Evolutionary conservation across 768 basidiomycete species (phyloP).

Genomic region (Pleurotus giganteus): DNA sequence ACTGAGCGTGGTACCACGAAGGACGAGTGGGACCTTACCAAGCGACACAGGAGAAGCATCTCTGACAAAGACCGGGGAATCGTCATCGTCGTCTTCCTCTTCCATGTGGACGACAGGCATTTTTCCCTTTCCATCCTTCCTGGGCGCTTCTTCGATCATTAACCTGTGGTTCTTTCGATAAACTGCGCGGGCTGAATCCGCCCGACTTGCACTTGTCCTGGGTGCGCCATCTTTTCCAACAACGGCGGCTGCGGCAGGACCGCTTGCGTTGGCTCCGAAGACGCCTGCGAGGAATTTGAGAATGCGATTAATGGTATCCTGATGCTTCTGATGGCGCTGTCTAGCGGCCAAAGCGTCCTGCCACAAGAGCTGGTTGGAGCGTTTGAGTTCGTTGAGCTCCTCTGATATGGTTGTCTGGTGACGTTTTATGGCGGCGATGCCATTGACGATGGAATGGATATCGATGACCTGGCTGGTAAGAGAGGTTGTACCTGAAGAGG

Average conservation of each 20-base stretch:
- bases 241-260: constrained; percentile 43
- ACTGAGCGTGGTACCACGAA: constrained; percentile 5
- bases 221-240: constrained; percentile 28
- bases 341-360: constrained; percentile 80
- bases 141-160: constrained; percentile 61
- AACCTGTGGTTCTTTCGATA: constrained; percentile 53
- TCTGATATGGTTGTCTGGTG: constrained; percentile 91
- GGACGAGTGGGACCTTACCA: constrained; percentile 21
- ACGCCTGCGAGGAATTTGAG: constrained; percentile 93
- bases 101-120: constrained; percentile 32
- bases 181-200: constrained; percentile 36
- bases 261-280: constrained; percentile 44
- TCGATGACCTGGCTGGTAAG: constrained; percentile 62
- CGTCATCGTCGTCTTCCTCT: constrained; percentile 37
- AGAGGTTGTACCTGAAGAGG: constrained; percentile 18
- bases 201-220: constrained; percentile 28
- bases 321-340: constrained; percentile 84
- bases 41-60: constrained; percentile 17
- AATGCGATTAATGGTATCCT: constrained; percentile 95
- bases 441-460: constrained; percentile 73
- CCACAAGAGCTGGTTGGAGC: constrained; percentile 89
- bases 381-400: constrained; percentile 86
- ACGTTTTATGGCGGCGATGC: constrained; percentile 83
- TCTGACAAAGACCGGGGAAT: constrained; percentile 9
- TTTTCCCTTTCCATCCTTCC: constrained; percentile 33